These are phyloP conservation scores for Polyrhizophydium stewartii DNA, from an alignment of 371 early-diverging fungal genomes.

Conservation along the genomic window DNA sequence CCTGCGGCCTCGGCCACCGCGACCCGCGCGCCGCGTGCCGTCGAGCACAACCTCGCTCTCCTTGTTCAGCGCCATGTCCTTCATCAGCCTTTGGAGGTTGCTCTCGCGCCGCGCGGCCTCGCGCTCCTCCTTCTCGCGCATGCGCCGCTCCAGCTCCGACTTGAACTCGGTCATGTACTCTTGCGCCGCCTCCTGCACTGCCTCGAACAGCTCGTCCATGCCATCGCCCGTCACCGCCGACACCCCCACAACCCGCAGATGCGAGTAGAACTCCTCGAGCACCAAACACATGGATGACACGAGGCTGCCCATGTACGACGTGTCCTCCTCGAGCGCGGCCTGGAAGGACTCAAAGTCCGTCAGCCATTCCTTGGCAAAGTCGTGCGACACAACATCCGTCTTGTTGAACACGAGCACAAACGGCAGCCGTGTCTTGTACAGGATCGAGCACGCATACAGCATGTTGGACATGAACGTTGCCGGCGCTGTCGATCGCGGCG, in stretches of 20 bases:
- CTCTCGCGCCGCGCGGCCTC: conserved; percentile 33
- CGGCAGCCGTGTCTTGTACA: conserved; percentile 95
- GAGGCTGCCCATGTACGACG: conserved; percentile 82
- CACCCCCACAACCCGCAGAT: conserved; percentile 80
- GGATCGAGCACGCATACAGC: conserved; percentile 95
- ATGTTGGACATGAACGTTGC: conserved; percentile 99
- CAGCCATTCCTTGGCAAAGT: conserved; percentile 95
- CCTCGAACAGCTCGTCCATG: conserved; percentile 86
- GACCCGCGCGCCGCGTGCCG: neutral
- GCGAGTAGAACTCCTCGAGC: conserved; percentile 97
- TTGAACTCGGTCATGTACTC: conserved; percentile 84
- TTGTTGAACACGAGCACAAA: conserved; percentile 98
- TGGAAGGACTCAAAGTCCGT: conserved; percentile 95
- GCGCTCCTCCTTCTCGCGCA: conserved; percentile 52
- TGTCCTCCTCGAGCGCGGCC: conserved; percentile 62
- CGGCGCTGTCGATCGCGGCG: conserved; percentile 87
- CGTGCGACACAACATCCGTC: conserved; percentile 86
- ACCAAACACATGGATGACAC: conserved; percentile 95
- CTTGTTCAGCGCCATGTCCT: conserved; percentile 34
- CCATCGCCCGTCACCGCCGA: conserved; percentile 95
- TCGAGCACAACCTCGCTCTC: conserved; percentile 12
- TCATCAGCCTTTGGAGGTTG: conserved; percentile 40
- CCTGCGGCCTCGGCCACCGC: neutral
- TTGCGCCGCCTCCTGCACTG: conserved; percentile 73
- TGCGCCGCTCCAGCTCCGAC: conserved; percentile 70